Evolutionary conservation across 140 eudicot species (phyloP).

Genomic region (Senecio squalidus): DNA sequence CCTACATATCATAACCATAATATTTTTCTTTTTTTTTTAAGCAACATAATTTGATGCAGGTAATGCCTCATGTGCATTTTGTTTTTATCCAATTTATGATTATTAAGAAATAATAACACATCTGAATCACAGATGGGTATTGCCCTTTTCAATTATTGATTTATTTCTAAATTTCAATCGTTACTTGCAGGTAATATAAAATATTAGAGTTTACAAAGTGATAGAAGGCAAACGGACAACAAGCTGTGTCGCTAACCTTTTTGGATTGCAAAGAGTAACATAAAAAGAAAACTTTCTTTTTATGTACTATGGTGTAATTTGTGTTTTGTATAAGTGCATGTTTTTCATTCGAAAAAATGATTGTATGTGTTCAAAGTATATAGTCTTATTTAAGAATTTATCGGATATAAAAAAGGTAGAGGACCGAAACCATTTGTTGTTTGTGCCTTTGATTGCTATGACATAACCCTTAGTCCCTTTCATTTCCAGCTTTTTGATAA

Average conservation of each 20-base stretch:
- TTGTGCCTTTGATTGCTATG: no score
- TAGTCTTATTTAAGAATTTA: background rate
- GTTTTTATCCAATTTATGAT: conserved; percentile 13
- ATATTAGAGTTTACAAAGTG: no score
- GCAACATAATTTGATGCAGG: conserved; percentile 10
- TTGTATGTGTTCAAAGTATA: background rate
- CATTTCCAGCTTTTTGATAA: background rate
- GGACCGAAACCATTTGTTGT: background rate
- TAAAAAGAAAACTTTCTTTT: background rate
- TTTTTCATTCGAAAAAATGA: no score
- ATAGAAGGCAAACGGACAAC: no score
- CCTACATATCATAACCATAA: background rate
- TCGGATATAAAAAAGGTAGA: background rate
- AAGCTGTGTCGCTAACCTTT: background rate
- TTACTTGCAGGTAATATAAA: no score
- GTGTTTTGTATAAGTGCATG: no score
- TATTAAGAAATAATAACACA: conserved; percentile 11
- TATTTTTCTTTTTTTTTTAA: background rate
- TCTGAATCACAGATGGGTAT: conserved; percentile 20
- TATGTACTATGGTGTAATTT: background rate
- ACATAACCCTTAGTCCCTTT: background rate
- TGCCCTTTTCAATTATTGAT: conserved; percentile 10
- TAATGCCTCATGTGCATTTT: conserved; percentile 27
- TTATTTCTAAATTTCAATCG: conserved; percentile 10
- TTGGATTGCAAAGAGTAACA: background rate